Conservation (phyloP, 2,329 filamentous ascomycete genomes). For the Thielaviopsis cerberus region DNA sequence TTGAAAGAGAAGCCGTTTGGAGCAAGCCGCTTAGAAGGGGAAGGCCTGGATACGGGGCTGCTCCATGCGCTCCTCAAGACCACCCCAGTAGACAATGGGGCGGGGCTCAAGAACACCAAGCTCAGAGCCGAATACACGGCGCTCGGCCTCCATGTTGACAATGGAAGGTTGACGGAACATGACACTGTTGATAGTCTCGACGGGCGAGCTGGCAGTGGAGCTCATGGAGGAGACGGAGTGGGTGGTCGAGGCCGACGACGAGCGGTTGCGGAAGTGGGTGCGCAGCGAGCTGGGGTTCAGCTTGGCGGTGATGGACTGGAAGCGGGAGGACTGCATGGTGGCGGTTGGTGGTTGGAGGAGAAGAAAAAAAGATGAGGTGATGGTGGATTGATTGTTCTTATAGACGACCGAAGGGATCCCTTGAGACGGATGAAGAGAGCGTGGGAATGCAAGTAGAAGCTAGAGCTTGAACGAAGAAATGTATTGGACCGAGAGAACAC, state of each 20-base stretch:
- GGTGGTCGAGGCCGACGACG: slow-evolving; percentile 23
- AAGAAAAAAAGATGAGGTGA: background rate
- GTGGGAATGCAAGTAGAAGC: slow-evolving; percentile 6
- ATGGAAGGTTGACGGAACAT: slow-evolving; percentile 39
- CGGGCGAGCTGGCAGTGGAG: slow-evolving; percentile 23
- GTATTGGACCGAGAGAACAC: slow-evolving; percentile 11
- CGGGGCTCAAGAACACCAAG: slow-evolving; percentile 41
- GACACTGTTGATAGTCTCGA: slow-evolving; percentile 38
- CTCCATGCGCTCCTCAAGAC: slow-evolving; percentile 39
- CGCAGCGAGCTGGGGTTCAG: slow-evolving; percentile 30
- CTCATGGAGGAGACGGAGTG: slow-evolving; percentile 7
- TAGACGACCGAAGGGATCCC: slow-evolving; percentile 1
- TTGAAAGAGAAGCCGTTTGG: background rate
- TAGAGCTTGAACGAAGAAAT: slow-evolving; percentile 7
- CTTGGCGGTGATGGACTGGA: slow-evolving; percentile 31
- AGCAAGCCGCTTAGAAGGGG: slow-evolving; percentile 3
- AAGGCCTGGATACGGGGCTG: slow-evolving; percentile 7
- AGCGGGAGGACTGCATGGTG: slow-evolving; percentile 30
- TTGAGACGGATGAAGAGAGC: slow-evolving; percentile 2
- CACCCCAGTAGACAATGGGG: slow-evolving; percentile 44
- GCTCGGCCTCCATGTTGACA: slow-evolving; percentile 39
- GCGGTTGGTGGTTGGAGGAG: slow-evolving; percentile 7
- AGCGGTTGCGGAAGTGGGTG: slow-evolving; percentile 32
- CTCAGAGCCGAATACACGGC: slow-evolving; percentile 31
- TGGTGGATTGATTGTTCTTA: slow-evolving; percentile 12